These are phyloP conservation scores for Phaeosphaeria sp. DNA, from an alignment of 2,329 filamentous ascomycete species.

Conservation along the genomic window DNA sequence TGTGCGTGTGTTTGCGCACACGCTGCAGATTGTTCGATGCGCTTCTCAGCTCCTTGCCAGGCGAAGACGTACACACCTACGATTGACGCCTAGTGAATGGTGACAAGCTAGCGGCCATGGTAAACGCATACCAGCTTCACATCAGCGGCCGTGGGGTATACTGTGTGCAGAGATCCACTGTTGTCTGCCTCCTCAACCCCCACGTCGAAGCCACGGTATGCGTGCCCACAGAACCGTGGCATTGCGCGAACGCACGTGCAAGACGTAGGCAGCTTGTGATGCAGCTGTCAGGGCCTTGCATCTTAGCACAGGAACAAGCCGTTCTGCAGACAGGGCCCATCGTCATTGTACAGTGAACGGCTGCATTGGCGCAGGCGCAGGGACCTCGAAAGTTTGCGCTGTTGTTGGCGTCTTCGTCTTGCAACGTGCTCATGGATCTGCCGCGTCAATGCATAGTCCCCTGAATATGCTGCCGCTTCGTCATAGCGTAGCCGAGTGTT, in stretches of 20 bases:
- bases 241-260: slow-evolving; percentile 19
- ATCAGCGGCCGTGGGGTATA: background rate
- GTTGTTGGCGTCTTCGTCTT: slow-evolving; percentile 6
- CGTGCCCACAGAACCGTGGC: background rate
- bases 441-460: slow-evolving; percentile 15
- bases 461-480: slow-evolving; percentile 6
- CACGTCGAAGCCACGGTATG: slow-evolving; percentile 4
- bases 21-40: background rate
- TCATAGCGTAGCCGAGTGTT: slow-evolving; percentile 5
- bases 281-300: slow-evolving; percentile 12
- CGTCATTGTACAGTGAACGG: slow-evolving; percentile 8
- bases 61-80: background rate
- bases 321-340: slow-evolving; percentile 12
- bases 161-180: slow-evolving; percentile 1
- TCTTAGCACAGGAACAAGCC: slow-evolving; percentile 21
- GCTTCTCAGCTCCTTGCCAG: background rate
- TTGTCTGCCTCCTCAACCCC: slow-evolving; percentile 7
- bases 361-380: slow-evolving; percentile 4
- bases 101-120: background rate
- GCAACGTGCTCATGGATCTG: slow-evolving; percentile 1
- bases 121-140: background rate
- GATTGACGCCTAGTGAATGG: background rate
- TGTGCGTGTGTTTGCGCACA: slow-evolving; percentile 1
- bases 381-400: slow-evolving; percentile 2
- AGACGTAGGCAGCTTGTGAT: slow-evolving; percentile 1